Evolutionary conservation across 2,329 filamentous ascomycete species (phyloP).

Genomic region (Hortaea sp.): DNA sequence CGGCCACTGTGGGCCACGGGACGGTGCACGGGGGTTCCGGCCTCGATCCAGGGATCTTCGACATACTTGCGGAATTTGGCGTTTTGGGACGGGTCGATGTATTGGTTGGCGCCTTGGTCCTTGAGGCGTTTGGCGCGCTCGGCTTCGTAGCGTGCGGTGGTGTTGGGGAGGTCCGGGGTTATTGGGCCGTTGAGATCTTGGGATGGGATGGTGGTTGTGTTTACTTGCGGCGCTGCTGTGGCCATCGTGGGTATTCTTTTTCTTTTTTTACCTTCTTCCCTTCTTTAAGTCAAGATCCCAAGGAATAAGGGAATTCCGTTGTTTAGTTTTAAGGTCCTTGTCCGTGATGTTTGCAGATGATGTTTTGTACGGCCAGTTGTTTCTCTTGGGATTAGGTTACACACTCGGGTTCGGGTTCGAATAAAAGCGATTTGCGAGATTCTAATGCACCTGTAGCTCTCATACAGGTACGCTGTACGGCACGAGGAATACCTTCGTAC

Average conservation of each 20-base stretch:
- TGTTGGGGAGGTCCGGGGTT: not conserved
- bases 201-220: not conserved
- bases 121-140: conserved; percentile 19
- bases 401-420: no score
- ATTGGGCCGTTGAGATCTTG: not conserved
- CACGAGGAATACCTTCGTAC: no score
- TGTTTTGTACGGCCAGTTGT: no score
- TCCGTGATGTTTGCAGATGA: no score
- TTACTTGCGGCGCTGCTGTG: not conserved
- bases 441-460: no score
- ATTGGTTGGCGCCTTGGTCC: conserved; percentile 13
- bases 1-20: conserved; percentile 10
- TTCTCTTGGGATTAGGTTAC: no score
- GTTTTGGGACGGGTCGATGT: conserved; percentile 15
- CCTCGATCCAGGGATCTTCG: conserved; percentile 22
- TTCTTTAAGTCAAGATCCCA: no score
- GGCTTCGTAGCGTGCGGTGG: conserved; percentile 13
- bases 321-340: no score
- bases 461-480: no score
- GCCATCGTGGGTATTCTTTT: not conserved
- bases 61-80: conserved; percentile 15
- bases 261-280: no score
- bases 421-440: no score
- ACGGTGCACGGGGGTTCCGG: conserved; percentile 9
- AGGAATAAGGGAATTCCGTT: no score